Conservation (phyloP, 2,329 filamentous ascomycete genomes). For the Colletotrichum shisoi region DNA sequence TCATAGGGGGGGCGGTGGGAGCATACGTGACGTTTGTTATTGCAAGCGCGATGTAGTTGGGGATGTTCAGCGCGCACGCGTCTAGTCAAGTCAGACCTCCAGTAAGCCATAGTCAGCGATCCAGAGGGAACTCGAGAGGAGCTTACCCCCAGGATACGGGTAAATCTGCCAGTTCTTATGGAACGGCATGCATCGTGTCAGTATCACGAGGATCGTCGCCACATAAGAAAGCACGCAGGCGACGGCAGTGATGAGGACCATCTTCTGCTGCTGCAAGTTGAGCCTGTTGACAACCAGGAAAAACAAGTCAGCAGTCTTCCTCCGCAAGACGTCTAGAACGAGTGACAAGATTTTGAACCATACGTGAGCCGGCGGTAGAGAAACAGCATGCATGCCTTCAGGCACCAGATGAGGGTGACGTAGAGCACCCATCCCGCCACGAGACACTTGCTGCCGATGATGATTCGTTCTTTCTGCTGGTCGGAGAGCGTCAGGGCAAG, state of each 20-base stretch:
- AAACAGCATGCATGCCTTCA: slow-evolving; percentile 55
- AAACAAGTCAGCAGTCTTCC: neutral
- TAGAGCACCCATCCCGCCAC: slow-evolving; percentile 53
- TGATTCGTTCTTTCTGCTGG: slow-evolving; percentile 36
- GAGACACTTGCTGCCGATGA: slow-evolving; percentile 43
- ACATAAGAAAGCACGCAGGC: slow-evolving; percentile 39
- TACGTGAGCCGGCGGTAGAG: slow-evolving; percentile 46
- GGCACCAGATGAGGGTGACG: slow-evolving; percentile 52
- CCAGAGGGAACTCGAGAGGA: neutral
- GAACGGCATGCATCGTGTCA: slow-evolving; percentile 41
- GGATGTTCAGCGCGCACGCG: slow-evolving; percentile 38
- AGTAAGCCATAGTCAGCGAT: neutral
- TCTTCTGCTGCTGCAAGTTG: slow-evolving; percentile 39
- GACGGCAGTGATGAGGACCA: slow-evolving; percentile 40
- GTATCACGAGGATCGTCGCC: slow-evolving; percentile 41
- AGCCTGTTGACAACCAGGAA: slow-evolving; percentile 31
- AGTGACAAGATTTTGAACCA: neutral
- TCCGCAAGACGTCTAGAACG: rapidly evolving
- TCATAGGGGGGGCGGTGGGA: too few relatives aligned
- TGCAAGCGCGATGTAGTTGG: slow-evolving; percentile 42
- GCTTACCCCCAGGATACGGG: slow-evolving; percentile 42
- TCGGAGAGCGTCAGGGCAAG: slow-evolving; percentile 37
- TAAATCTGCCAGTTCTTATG: slow-evolving; percentile 44
- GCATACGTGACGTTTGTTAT: slow-evolving; percentile 42
- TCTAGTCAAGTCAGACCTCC: slow-evolving; percentile 28